Percentiles rank a stretch among this genome's conserved stretches.
Conservation (phyloP, 306 rosid genomes). For the Vigna reflexopilosa region DNA sequence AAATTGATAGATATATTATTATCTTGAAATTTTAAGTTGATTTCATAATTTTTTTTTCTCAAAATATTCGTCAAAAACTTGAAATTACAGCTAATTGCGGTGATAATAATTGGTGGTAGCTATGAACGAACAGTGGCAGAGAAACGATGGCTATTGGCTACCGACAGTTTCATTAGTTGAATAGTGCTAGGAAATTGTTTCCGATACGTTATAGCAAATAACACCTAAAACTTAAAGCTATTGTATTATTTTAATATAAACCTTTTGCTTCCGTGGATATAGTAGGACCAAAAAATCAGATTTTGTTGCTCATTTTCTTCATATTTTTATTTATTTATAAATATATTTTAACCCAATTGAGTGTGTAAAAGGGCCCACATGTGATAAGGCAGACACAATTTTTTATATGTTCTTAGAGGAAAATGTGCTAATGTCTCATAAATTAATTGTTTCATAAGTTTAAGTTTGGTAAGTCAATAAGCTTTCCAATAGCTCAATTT, state of each 20-base stretch:
- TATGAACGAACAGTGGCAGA: not conserved
- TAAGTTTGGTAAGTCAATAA: no score
- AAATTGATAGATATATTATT: no score
- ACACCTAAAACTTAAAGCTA: conserved; percentile 41
- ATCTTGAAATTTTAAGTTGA: no score
- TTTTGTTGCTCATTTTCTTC: conserved; percentile 26
- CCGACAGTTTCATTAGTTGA: conserved; percentile 48
- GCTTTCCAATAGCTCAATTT: no score
- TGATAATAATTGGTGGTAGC: not conserved
- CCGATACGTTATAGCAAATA: conserved; percentile 32
- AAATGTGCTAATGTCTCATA: no score
- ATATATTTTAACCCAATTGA: not conserved
- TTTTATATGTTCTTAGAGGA: no score
- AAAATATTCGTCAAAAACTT: no score
- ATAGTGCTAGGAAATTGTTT: conserved; percentile 21
- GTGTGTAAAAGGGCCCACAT: not conserved
- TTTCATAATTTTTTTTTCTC: no score
- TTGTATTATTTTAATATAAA: conserved; percentile 19
- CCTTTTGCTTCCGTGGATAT: conserved; percentile 19
- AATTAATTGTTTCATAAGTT: no score
- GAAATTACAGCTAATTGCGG: not conserved
- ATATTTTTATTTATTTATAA: not conserved
- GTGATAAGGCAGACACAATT: no score
- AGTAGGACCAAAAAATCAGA: conserved; percentile 43
- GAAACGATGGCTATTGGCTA: conserved; percentile 36